A percentile compares a stretch with the other conserved stretches of the same genome.
Evolutionary conservation across 257 asterid genomes (phyloP).

Genomic region (Solanum chiquidenum): DNA sequence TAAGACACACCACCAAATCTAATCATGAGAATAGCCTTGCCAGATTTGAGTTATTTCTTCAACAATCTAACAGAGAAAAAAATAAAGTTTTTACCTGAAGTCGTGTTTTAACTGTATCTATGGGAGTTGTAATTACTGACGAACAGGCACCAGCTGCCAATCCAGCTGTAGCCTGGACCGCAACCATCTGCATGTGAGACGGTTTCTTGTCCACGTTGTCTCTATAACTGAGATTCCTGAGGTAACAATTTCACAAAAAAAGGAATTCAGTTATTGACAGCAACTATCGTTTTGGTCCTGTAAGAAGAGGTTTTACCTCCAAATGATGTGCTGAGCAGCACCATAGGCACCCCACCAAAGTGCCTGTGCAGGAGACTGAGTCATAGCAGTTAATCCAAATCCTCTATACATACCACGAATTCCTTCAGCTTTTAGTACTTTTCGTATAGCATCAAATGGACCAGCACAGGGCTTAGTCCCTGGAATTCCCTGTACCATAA

Average conservation of each 20-base stretch:
- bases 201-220: constrained; percentile 59
- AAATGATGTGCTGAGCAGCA: constrained; percentile 66
- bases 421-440: constrained; percentile 66
- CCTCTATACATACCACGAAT: constrained; percentile 82
- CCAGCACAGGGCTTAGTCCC: constrained; percentile 67
- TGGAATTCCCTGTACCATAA: constrained; percentile 94
- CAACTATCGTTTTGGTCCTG: not conserved
- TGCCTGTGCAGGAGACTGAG: constrained; percentile 87
- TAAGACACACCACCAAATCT: not conserved
- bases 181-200: constrained; percentile 52
- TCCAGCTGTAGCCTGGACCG: constrained; percentile 86
- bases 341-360: constrained; percentile 99
- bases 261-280: not conserved
- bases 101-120: constrained; percentile 80
- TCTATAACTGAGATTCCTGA: constrained; percentile 59
- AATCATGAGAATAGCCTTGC: not conserved
- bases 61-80: not conserved
- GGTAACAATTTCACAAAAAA: not conserved
- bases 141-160: constrained; percentile 81
- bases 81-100: constrained; percentile 50
- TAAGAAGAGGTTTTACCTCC: constrained; percentile 46
- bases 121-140: constrained; percentile 69
- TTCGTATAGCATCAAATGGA: constrained; percentile 54
- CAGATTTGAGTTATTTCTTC: not conserved
- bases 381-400: constrained; percentile 66